Base-by-base conservation (phyloP, 2,329 filamentous ascomycete species). In the Aspergillus sp. region DNA sequence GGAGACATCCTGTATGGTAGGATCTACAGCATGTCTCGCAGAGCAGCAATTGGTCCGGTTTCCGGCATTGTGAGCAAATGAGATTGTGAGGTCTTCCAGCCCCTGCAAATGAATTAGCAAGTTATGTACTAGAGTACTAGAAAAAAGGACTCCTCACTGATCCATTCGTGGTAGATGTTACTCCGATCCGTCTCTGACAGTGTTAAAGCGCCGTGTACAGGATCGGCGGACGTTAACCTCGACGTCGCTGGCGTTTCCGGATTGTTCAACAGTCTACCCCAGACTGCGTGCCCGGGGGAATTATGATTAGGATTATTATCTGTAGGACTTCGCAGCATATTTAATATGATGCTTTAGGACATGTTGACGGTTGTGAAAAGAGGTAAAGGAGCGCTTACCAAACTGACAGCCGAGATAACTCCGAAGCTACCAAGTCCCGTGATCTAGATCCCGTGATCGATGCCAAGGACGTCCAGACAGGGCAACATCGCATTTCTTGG, bases 11-110 rank as follows among this genome's bases (percentile, higher is more conserved):
- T 20, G 46, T 45, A 48, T 65, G 63, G 47, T 65, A 65, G 7
- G 62, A 60, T 48, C 63, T 58, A 51, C 59, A 63, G 49, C 63
- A 65, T 6, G 61, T 63, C 42, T 55, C 52, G 48, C 63, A 66
- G 1, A 46, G 48, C 35, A 62, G 51, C 19, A 65, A 35, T 37
- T 59, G 52, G 19, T 57, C 55, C 5, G 63, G 62, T 17, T 51
- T 51, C 13, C 54, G 54, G 41, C 62, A 65, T 15, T 49, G 46
- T 1, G 57, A 63, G 32, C 63, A 65, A 37, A 66, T 55, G 15
- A 65, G 41, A 45, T 63, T 61, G 45, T 64, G 62, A 17, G 58
- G 61, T 44, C 53, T 62, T 12, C 62, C 63, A 41, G 54, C 52
- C 41, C 48, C 62, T 65, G 44, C 10, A 22, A 25, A 32, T 4